phyloP scores from a whole-genome alignment of 352 stramenopile species.

The Phytophthora pini region DNA sequence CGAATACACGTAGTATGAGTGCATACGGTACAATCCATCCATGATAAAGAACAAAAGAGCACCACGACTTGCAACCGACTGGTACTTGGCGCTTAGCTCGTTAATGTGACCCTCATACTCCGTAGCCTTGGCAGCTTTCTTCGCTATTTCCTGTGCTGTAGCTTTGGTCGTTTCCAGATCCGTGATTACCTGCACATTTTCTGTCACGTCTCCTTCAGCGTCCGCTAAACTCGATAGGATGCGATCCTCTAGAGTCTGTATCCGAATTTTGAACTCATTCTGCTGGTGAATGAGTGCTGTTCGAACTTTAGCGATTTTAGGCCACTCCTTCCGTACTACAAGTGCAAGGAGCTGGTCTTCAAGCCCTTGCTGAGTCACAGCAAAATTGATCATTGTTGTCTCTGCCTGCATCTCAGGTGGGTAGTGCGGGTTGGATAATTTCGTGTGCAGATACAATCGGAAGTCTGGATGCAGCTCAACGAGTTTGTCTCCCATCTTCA shows the following conservation, averaged over 20 bases:
- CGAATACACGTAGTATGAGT: constrained; percentile 96
- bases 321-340: constrained; percentile 91
- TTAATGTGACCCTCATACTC: constrained; percentile 86
- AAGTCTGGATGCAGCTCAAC: constrained; percentile 87
- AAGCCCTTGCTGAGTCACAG: constrained; percentile 88
- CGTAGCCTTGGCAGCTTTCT: constrained; percentile 77
- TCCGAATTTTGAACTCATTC: constrained; percentile 90
- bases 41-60: constrained; percentile 97
- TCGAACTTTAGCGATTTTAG: constrained; percentile 82
- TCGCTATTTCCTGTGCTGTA: constrained; percentile 87
- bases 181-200: constrained; percentile 96
- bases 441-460: constrained; percentile 91
- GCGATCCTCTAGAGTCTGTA: constrained; percentile 90
- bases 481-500: constrained; percentile 90
- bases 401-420: constrained; percentile 92
- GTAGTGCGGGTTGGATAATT: constrained; percentile 93
- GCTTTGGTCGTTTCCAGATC: constrained; percentile 94
- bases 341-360: constrained; percentile 91
- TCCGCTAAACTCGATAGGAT: constrained; percentile 88
- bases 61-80: constrained; percentile 90
- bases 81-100: constrained; percentile 91
- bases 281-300: constrained; percentile 88
- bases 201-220: constrained; percentile 90
- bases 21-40: constrained; percentile 92
- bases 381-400: constrained; percentile 93